These are phyloP conservation scores for Xylaria sp. DNA, from an alignment of 2,329 filamentous ascomycete genomes.

Conservation along the genomic window DNA sequence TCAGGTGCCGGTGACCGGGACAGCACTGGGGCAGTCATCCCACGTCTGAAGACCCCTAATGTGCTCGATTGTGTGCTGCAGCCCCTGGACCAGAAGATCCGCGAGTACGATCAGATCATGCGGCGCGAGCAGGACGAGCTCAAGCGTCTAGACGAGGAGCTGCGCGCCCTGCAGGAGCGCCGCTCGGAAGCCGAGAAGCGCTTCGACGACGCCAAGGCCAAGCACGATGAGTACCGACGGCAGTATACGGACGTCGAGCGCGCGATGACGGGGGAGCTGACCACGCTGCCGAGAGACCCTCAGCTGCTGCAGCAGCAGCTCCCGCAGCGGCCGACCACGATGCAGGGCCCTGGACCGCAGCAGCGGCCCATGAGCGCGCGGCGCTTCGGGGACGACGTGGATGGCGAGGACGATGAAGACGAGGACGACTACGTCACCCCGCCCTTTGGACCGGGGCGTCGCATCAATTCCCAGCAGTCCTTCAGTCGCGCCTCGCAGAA, in stretches of 20 bases:
- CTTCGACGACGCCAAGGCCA: conserved; percentile 56
- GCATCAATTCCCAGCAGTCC: conserved; percentile 50
- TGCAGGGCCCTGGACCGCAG: conserved; percentile 35
- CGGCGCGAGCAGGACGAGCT: conserved; percentile 56
- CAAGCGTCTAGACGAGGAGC: conserved; percentile 57
- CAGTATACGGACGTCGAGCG: conserved; percentile 57
- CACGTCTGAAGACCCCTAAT: conserved; percentile 58
- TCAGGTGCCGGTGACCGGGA: conserved; percentile 28
- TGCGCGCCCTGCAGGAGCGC: conserved; percentile 55
- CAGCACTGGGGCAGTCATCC: conserved; percentile 47
- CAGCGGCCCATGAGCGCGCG: conserved; percentile 44
- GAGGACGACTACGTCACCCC: conserved; percentile 44
- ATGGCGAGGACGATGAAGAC: conserved; percentile 38
- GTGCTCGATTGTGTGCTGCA: conserved; percentile 58
- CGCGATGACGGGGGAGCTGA: conserved; percentile 56
- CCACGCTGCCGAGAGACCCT: conserved; percentile 38
- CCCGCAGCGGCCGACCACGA: conserved; percentile 33
- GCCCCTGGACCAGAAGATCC: conserved; percentile 58
- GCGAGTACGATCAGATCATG: conserved; percentile 58
- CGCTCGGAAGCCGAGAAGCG: conserved; percentile 56
- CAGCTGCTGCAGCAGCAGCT: conserved; percentile 21
- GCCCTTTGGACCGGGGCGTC: conserved; percentile 43
- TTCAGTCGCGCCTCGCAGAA: conserved; percentile 49
- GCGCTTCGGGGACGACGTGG: conserved; percentile 25
- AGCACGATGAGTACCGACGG: conserved; percentile 58